phyloP scores from a whole-genome alignment of 495 filamentous ascomycete species.

The Aspergillus cavernicola region DNA sequence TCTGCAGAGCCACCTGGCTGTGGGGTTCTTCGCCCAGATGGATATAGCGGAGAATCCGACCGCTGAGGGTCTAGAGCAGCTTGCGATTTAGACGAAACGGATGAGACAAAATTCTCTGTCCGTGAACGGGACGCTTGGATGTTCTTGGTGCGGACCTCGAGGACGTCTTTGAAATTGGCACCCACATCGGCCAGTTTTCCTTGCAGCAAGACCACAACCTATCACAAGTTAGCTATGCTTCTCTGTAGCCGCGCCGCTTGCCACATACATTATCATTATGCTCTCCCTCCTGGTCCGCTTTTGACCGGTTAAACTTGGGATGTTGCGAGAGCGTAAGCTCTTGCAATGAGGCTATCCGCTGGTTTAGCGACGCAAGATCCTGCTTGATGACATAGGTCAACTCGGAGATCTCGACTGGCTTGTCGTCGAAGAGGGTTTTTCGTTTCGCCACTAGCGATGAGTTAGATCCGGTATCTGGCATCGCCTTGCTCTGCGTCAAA shows the following conservation, averaged over 20 bases:
- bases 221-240: conserved; percentile 16
- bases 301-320: conserved; percentile 52
- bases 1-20: conserved; percentile 61
- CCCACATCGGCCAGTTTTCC: conserved; percentile 92
- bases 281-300: conserved; percentile 81
- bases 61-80: conserved; percentile 52
- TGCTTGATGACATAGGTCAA: conserved; percentile 97
- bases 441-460: conserved; percentile 74
- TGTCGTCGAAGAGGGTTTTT: conserved; percentile 95
- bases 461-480: not conserved
- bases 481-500: not conserved
- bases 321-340: conserved; percentile 68
- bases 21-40: conserved; percentile 64
- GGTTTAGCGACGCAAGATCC: conserved; percentile 84
- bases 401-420: conserved; percentile 93
- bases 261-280: conserved; percentile 84
- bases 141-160: conserved; percentile 96
- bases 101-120: conserved; percentile 94
- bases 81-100: conserved; percentile 76
- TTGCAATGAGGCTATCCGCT: conserved; percentile 79
- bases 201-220: conserved; percentile 84
- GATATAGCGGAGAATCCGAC: conserved; percentile 80
- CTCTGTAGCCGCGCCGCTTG: not conserved
- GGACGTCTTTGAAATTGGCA: conserved; percentile 93
- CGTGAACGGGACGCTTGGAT: conserved; percentile 89